Evolutionary conservation across 306 rosid genomes (phyloP).

Genomic region (barrel medic (Medicago truncatula)): MtrunA17r5.0-ANR NC_053046.1:33304001-33304500

Average conservation of each 20-base stretch:
- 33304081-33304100: slow-evolving; percentile 55
- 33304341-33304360: slow-evolving; percentile 79
- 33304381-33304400: slow-evolving; percentile 56
- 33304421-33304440: slow-evolving; percentile 67
- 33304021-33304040: slow-evolving; percentile 43
- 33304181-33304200: neutral
- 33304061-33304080: slow-evolving; percentile 53
- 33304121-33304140: neutral
- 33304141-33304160: neutral
- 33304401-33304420: slow-evolving; percentile 81
- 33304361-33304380: slow-evolving; percentile 67
- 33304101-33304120: slow-evolving; percentile 17
- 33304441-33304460: slow-evolving; percentile 81
- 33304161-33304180: neutral
- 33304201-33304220: neutral
- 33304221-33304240: slow-evolving; percentile 3
- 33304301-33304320: slow-evolving; percentile 51
- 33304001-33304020: slow-evolving; percentile 53
- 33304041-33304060: slow-evolving; percentile 51
- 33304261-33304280: neutral
- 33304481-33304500: slow-evolving; percentile 66
- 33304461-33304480: slow-evolving; percentile 85
- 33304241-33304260: neutral
- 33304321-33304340: slow-evolving; percentile 46
- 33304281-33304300: slow-evolving; percentile 11